Evolutionary conservation across 2,329 filamentous ascomycete species (phyloP).

Genomic region (Colletotrichum melonis): DNA sequence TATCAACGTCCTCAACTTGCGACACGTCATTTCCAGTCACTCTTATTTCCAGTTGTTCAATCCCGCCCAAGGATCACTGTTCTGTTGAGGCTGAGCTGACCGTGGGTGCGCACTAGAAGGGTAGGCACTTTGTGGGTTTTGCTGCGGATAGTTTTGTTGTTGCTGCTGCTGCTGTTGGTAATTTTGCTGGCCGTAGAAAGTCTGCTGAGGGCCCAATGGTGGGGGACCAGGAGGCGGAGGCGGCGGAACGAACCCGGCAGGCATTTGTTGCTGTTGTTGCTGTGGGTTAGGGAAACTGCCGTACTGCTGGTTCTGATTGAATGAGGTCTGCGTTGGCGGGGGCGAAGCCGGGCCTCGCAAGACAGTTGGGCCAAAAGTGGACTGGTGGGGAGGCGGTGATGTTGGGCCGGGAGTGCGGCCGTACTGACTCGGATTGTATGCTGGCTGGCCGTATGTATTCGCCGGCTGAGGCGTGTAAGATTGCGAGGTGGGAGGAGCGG

Average conservation of each 20-base stretch:
- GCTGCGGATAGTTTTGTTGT: slow-evolving; percentile 42
- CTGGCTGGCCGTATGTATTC: slow-evolving; percentile 60
- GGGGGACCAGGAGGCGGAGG: slow-evolving; percentile 73
- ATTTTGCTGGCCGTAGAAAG: slow-evolving; percentile 58
- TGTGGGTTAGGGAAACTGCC: slow-evolving; percentile 45
- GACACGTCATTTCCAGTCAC: neutral
- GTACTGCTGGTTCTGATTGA: slow-evolving; percentile 49
- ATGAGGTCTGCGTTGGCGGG: slow-evolving; percentile 67
- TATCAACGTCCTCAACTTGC: neutral
- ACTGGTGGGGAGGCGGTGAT: slow-evolving; percentile 74
- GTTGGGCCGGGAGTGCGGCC: slow-evolving; percentile 68
- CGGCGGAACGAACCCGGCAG: slow-evolving; percentile 70
- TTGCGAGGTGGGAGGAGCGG: slow-evolving; percentile 51
- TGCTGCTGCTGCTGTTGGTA: slow-evolving; percentile 46
- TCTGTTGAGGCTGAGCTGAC: slow-evolving; percentile 50
- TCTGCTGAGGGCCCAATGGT: slow-evolving; percentile 71
- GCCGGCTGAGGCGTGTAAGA: slow-evolving; percentile 49
- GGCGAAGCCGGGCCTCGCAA: slow-evolving; percentile 60
- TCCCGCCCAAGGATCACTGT: slow-evolving; percentile 64
- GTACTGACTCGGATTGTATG: slow-evolving; percentile 70
- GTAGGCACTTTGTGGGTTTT: slow-evolving; percentile 44
- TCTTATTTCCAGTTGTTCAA: slow-evolving; percentile 63
- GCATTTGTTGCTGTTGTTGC: slow-evolving; percentile 50
- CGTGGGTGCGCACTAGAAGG: slow-evolving; percentile 44
- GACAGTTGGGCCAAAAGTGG: slow-evolving; percentile 55